Evolutionary conservation across 2,329 filamentous ascomycete species (phyloP), one percentile per base, ranked within the genome.

Genomic region (Fusarium odoratissimum): DNA sequence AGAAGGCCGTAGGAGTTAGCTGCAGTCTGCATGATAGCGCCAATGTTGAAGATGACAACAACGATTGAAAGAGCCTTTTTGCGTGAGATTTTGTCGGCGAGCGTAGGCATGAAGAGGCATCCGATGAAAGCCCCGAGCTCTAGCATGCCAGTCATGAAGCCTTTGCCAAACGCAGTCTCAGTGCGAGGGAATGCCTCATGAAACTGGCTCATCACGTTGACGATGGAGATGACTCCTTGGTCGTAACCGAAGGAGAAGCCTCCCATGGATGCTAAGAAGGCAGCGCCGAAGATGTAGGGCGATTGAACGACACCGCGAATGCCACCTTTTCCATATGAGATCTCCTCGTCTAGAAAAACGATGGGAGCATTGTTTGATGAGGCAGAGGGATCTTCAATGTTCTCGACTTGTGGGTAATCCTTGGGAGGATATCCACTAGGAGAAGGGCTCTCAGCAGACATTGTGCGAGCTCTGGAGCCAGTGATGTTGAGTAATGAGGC

Each of bases 121-220:
- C 77, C 86, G 21, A 88, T 81, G 0, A 86, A 87, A 0, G 86
- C 88, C 45, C 88, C 84, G 17, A 88, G 78, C 69, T 88, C 86
- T 60, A 86, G 82, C 69, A 88, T 85, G 8, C 79, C 81, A 7
- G 83, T 80, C 46, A 71, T 79, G 6, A 86, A 74, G 3, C 78
- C 78, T 25, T 81, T 78, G 14, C 82, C 81, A n/a, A 88, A 82
- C 42, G 79, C 79, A 8, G 80, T 72, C 14, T 77, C 80, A 19
- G 83, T 14, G 4, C 10, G 37, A 6, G 60, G 81, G 56, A 84
- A 37, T 1, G 21, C 3, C 9, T 77, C 60, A 30, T 84, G 80
- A 65, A 86, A 86, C 55, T 85, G 83, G 0, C 79, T 75, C 83
- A 86, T 85, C 21, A 83, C 81, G 14, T 84, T 79, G 66, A 86